Base-by-base conservation (phyloP, 139 green algal species). In the Diplosphaera chodatii region DNA sequence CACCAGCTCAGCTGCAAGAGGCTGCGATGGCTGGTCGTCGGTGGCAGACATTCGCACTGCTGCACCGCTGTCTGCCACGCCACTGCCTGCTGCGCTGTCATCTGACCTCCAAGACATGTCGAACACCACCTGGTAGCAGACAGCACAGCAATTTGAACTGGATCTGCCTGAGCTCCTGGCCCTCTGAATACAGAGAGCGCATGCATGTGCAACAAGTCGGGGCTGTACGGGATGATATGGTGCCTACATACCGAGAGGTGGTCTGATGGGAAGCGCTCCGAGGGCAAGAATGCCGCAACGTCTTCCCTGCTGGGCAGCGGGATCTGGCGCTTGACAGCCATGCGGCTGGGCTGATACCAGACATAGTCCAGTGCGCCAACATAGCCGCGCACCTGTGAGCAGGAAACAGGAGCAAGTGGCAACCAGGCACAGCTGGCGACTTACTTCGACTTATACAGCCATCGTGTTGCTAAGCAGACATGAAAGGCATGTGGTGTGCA, bases 361-460 rank as follows among this genome's bases (percentile, higher is more conserved):
- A 93, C 69, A 63, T 95, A 96, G 78, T 96, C 91, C 66, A 96
- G 81, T 55, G 92, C 77, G 1, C 85, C 91, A 69, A 88, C 82
- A 73, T 96, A 97, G 5, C 87, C 87, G n/a, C 78, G 80, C 6
- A 48, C 37, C 37, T 48, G 37, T 10, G 37, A 6, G 6, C 37
- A 48, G 6, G 37, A 10, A 10, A 20, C 37, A 48, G 8, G 10
- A 20, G 88, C 89, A 78, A 89, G n/a, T n/a, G n/a, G n/a, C n/a
- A n/a, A n/a, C n/a, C n/a, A n/a, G n/a, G n/a, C n/a, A n/a, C n/a
- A n/a, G n/a, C n/a, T n/a, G n/a, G n/a, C n/a, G n/a, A n/a, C n/a
- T n/a, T n/a, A n/a, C n/a, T n/a, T n/a, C n/a, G n/a, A n/a, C n/a
- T n/a, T n/a, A n/a, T n/a, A n/a, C n/a, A n/a, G n/a, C n/a, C n/a